Evolutionary conservation across 2,329 filamentous ascomycete genomes (phyloP), one percentile per base, ranked within the genome.

Genomic region (Scedosporium minutisporum): DNA sequence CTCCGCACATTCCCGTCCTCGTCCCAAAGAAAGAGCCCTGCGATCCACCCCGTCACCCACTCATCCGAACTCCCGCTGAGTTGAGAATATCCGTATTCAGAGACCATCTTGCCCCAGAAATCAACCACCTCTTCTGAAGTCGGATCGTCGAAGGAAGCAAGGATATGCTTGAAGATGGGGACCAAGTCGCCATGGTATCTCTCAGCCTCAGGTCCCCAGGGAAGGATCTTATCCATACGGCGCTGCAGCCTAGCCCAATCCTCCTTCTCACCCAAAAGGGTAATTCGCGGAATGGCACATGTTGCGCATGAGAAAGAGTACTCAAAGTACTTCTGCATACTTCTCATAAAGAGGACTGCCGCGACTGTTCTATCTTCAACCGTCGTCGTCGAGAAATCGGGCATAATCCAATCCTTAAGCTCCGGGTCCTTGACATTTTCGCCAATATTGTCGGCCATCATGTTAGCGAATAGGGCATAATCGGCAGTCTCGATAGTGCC

Each of bases 371-470:
- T 67, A 66, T 85, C 82, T 0, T 66, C 66, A 1, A 72, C 64
- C 0, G 74, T 78, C 0, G 81, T 84, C 0, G 82, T 86, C 4
- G 71, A 76, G 65, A 84, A 85, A 2, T 69, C 64, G 0, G 81
- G 82, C 66, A 83, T 72, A 16, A 85, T 73, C 80, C 80, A 84
- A 1, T 71, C 66, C 3, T 72, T 69, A 3, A 83, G 67, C 0
- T 69, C 68, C 0, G 72, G 67, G 63, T 81, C 77, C 0, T 71
- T 66, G 27, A 83, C 66, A 38, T 77, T 76, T 29, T 75, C 61
- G 33, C 75, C 64, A 14, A 84, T 74, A 18, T 73, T 21, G 2
- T 69, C 25, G 0, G 72, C 71, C 73, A 83, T 77, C 4, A 67
- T 41, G n/a, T 80, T 58, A 6, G 63, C 65, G 2, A 72, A 72